Base-by-base conservation (phyloP, 2,329 filamentous ascomycete genomes). In the Pyrenochaeta sp. region DNA sequence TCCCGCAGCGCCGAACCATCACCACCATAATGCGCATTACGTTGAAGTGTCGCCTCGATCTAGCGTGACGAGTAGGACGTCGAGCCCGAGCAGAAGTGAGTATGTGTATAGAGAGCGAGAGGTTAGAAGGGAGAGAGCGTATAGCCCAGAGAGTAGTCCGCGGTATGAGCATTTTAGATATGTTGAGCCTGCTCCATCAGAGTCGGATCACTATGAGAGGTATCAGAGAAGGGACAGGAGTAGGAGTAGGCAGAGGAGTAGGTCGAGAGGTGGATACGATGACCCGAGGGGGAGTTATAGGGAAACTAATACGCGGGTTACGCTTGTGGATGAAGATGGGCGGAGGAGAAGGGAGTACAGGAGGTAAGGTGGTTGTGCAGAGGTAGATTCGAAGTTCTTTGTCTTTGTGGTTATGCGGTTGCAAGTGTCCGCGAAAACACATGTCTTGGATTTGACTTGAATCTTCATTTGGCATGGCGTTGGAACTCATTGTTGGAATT, bases 151-250 rank as follows among this genome's bases (percentile, higher is more conserved):
- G 2, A 55, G 61, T 32, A 66, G 66, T 34, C 72, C 74, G 25
- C 74, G 78, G 22, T 82, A 81, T 62, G 80, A 82, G 60, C 79
- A 78, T 37, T 83, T 79, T 60, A 71, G 81, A 42, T 83, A 83
- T 61, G 77, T 83, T 6, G 78, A 82, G 65, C 72, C 76, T 43
- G 72, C 74, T 47, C 64, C 70, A 52, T 72, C 64, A 43, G 72
- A 71, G 61, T 72, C 61, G 47, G 72, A 72, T 51, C 58, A 68
- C n/a, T 72, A 66, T 44, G 65, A 69, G 52, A 61, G 69, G 50
- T 66, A 65, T 42, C 59, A 66, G 52, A 58, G 70, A 44, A 64
- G 66, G 25, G 61, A 65, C 43, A 58, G 66, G 52, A 73, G 72
- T 57, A 48, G 62, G 54, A 75, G 68, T 57, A 56, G 70, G 45